Base-by-base conservation (phyloP, 345 rosid genomes). In the Gynandropsis gynandra region DNA sequence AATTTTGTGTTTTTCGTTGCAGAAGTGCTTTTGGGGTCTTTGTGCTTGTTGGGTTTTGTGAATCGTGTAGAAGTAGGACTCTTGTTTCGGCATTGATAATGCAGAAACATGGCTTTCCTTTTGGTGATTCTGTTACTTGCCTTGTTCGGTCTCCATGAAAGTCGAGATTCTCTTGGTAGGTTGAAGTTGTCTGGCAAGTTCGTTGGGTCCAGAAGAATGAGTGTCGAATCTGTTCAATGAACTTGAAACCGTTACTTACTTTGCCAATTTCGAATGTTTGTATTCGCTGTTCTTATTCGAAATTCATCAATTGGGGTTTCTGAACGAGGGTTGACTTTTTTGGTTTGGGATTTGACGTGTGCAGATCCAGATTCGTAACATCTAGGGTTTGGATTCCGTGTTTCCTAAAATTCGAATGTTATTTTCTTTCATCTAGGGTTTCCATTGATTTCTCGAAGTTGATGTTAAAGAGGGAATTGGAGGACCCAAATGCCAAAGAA, bases 401-500 rank as follows among this genome's bases (percentile, higher is more conserved):
- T 47, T 7, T 2, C 44, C 0, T n/a, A 37, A 8, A 40, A 24
- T 33, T 34, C 29, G 29, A 24, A 24, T 24, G 29, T 24, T 24
- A 5, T 24, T 24, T 2, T 24, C 29, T 2, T 24, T 5, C 2
- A 2, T 24, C 2, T 5, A 24, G 29, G 5, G 2, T 24, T 24
- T 24, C 2, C 4, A 5, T 24, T 24, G 5, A 24, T 32, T 32
- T 42, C 48, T 66, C 45, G n/a, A n/a, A n/a, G n/a, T 13, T 40
- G 45, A 57, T 54, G 43, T 21, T 4, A 66, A 46, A 49, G 42
- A 66, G 65, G 34, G 58, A 52, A 46, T 61, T 42, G 29, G 45
- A 38, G 58, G 62, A 52, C 68, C 47, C 55, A 59, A 75, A 81
- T 81, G 87, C 72, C 71, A 42, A 63, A 52, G 32, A 62, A 50